These are phyloP conservation scores for Saksenaea oblongispora DNA, from an alignment of 371 early-diverging fungal genomes.

Conservation along the genomic window DNA sequence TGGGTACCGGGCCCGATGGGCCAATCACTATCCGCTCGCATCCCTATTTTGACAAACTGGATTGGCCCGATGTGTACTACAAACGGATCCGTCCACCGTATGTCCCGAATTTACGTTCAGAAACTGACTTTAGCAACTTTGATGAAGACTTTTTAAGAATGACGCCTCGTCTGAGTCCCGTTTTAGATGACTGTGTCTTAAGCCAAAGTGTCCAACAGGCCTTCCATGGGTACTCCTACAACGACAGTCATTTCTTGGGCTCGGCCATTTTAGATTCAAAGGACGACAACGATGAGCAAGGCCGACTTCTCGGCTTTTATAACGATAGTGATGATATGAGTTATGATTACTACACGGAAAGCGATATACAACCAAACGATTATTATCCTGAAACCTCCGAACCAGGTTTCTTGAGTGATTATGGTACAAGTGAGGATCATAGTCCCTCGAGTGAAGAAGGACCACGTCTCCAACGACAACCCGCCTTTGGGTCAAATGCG, in stretches of 20 bases:
- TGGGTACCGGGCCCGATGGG: conserved; percentile 51
- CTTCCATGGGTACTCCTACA: conserved; percentile 61
- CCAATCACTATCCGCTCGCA: conserved; percentile 67
- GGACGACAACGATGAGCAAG: neutral
- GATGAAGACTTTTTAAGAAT: conserved; percentile 60
- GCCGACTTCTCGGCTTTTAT: neutral
- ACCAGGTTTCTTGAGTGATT: neutral
- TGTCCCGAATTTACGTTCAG: conserved; percentile 49
- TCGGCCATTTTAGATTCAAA: neutral
- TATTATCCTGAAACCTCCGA: neutral
- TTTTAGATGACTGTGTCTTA: conserved; percentile 39
- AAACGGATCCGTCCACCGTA: conserved; percentile 62
- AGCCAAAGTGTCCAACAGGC: conserved; percentile 52
- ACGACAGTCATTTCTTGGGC: conserved; percentile 12
- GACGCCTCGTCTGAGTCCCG: conserved; percentile 46
- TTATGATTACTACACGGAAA: conserved; percentile 23
- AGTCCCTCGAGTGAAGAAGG: neutral
- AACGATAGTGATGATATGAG: conserved; percentile 8
- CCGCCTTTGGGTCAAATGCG: neutral
- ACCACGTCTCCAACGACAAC: conserved; percentile 2
- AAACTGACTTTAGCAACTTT: conserved; percentile 64
- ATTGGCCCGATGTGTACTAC: conserved; percentile 70
- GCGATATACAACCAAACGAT: conserved; percentile 23
- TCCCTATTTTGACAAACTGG: conserved; percentile 63
- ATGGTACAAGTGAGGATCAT: conserved; percentile 8